These are phyloP conservation scores for Solanum piurae DNA, from an alignment of 257 asterid species.

Conservation along the genomic window DNA sequence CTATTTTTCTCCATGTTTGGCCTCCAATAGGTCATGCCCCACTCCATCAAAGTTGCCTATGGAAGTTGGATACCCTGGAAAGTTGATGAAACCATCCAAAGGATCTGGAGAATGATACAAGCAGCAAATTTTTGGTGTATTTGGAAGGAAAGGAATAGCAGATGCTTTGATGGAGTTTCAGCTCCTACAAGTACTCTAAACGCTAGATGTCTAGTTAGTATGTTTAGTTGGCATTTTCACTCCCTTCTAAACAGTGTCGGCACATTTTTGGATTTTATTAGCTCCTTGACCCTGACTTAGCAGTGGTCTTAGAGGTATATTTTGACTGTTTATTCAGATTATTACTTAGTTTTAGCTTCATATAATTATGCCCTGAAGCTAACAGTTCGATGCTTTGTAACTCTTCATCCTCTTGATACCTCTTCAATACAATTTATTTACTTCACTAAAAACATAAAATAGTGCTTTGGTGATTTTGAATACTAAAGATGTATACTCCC, in stretches of 20 bases:
- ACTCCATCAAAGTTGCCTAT: neutral
- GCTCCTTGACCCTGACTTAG: neutral
- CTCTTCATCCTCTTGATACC: neutral
- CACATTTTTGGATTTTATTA: neutral
- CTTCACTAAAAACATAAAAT: neutral
- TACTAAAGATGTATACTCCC: neutral
- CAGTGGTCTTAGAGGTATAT: neutral
- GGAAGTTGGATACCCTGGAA: neutral
- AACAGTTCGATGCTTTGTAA: neutral
- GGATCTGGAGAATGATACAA: neutral
- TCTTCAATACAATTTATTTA: neutral
- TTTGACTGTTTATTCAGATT: neutral
- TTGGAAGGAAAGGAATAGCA: neutral
- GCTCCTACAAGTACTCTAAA: neutral
- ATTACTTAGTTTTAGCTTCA: neutral
- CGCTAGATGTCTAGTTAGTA: neutral
- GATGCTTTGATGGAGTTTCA: neutral
- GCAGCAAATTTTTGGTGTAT: neutral
- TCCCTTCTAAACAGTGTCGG: neutral
- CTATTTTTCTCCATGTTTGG: neutral
- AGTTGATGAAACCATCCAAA: neutral
- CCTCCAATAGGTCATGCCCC: neutral
- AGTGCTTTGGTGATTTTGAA: neutral
- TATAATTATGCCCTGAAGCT: neutral
- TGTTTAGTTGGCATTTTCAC: neutral